A percentile compares a stretch with the other conserved stretches of the same genome.
phyloP scores from a whole-genome alignment of 371 early-diverging fungal genomes.

The Capniomyces stellatus region DNA sequence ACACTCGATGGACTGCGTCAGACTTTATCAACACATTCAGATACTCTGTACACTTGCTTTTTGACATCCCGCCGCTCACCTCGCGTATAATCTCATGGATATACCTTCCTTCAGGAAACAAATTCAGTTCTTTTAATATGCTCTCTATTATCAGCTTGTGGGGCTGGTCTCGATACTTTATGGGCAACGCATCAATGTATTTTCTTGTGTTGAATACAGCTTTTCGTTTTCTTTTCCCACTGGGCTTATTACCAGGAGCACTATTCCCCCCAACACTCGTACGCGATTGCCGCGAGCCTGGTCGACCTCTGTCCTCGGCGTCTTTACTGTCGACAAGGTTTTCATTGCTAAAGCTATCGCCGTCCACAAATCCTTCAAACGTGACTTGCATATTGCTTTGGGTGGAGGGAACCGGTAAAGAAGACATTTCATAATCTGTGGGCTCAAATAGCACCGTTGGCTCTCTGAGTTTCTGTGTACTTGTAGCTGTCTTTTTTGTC shows the following conservation, averaged over 20 bases:
- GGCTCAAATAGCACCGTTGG: too few relatives aligned
- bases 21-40: conserved; percentile 20
- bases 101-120: conserved; percentile 20
- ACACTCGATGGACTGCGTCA: conserved; percentile 13
- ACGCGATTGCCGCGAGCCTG: neutral
- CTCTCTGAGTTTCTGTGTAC: too few relatives aligned
- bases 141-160: conserved; percentile 17
- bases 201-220: conserved; percentile 15
- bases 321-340: neutral
- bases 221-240: conserved; percentile 9
- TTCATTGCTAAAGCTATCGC: conserved; percentile 1
- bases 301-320: neutral
- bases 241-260: conserved; percentile 8
- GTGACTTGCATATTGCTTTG: neutral
- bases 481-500: too few relatives aligned
- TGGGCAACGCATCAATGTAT: conserved; percentile 14
- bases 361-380: neutral
- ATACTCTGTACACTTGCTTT: conserved; percentile 21
- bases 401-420: neutral
- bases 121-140: conserved; percentile 21
- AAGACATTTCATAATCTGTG: too few relatives aligned
- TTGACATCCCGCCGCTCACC: conserved; percentile 10
- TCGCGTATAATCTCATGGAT: conserved; percentile 19
- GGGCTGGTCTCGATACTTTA: conserved; percentile 14
- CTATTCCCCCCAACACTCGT: conserved; percentile 8